Evolutionary conservation across 2,329 filamentous ascomycete genomes (phyloP).

Genomic region (Fusarium pininemorale): DNA sequence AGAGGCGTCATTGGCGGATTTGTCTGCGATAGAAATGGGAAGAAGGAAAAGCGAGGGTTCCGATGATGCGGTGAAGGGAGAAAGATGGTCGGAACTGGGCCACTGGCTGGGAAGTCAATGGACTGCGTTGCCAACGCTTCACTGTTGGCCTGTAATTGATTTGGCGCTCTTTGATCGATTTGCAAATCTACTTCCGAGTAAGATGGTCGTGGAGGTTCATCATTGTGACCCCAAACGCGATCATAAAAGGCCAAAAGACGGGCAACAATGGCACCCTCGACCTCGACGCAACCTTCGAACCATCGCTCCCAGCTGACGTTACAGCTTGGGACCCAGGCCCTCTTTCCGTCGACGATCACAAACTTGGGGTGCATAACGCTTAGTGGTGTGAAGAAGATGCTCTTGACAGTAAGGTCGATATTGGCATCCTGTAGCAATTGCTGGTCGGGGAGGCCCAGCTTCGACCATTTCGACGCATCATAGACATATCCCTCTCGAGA

Average conservation of each 20-base stretch:
- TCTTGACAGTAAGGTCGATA: conserved; percentile 77
- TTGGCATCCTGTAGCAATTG: conserved; percentile 61
- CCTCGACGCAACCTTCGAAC: conserved; percentile 79
- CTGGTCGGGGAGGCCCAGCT: conserved; percentile 70
- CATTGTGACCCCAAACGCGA: conserved; percentile 67
- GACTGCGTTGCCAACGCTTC: conserved; percentile 45
- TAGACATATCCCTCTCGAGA: conserved; percentile 70
- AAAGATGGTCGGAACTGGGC: conserved; percentile 64
- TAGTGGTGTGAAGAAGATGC: conserved; percentile 80
- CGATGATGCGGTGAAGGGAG: conserved; percentile 79
- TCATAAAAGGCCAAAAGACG: conserved; percentile 74
- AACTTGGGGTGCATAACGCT: conserved; percentile 93
- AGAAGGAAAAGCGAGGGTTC: conserved; percentile 70
- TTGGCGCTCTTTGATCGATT: not conserved
- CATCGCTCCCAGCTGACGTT: conserved; percentile 90
- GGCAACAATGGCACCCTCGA: conserved; percentile 69
- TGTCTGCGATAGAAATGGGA: conserved; percentile 62
- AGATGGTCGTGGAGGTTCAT: conserved; percentile 23
- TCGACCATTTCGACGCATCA: conserved; percentile 65
- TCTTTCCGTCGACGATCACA: conserved; percentile 73
- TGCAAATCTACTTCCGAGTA: not conserved
- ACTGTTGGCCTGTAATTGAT: not conserved
- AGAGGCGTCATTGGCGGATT: conserved; percentile 71
- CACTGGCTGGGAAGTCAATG: conserved; percentile 35
- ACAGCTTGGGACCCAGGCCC: conserved; percentile 78